A percentile compares a stretch with the other conserved stretches of the same genome.
These are phyloP conservation scores for Populus nigra DNA, from an alignment of 345 rosid genomes.

Conservation along the genomic window DNA sequence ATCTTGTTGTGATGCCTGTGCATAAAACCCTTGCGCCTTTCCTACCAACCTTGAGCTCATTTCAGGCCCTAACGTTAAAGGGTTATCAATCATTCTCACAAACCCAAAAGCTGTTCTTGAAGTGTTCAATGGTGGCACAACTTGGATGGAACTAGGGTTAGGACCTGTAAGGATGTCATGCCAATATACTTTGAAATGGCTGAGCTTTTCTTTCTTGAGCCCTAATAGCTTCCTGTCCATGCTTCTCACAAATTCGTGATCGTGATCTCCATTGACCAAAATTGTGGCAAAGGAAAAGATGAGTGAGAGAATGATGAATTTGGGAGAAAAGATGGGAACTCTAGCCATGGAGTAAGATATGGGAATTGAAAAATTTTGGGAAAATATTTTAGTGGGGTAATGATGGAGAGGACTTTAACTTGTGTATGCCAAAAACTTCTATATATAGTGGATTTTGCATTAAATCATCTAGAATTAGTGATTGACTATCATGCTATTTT, in stretches of 20 bases:
- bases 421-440: background rate
- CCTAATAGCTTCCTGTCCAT: slow-evolving; percentile 21
- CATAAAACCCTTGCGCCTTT: slow-evolving; percentile 71
- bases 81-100: slow-evolving; percentile 61
- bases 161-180: slow-evolving; percentile 50
- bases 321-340: slow-evolving; percentile 2
- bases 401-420: background rate
- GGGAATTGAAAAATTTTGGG: background rate
- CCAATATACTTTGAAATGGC: slow-evolving; percentile 48
- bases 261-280: slow-evolving; percentile 18
- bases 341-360: slow-evolving; percentile 12
- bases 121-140: slow-evolving; percentile 31
- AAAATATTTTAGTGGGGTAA: background rate
- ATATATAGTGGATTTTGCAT: background rate
- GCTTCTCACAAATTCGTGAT: slow-evolving; percentile 30
- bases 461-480: background rate
- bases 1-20: slow-evolving; percentile 51
- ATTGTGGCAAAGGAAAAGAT: slow-evolving; percentile 17
- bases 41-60: slow-evolving; percentile 60
- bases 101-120: slow-evolving; percentile 41
- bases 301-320: slow-evolving; percentile 14
- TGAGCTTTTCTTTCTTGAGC: slow-evolving; percentile 40
- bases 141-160: slow-evolving; percentile 28
- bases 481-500: background rate
- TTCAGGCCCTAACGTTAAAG: slow-evolving; percentile 54